Base-by-base conservation (phyloP, 768 basidiomycete species). In the Lepiota brunneoincarnata region DNA sequence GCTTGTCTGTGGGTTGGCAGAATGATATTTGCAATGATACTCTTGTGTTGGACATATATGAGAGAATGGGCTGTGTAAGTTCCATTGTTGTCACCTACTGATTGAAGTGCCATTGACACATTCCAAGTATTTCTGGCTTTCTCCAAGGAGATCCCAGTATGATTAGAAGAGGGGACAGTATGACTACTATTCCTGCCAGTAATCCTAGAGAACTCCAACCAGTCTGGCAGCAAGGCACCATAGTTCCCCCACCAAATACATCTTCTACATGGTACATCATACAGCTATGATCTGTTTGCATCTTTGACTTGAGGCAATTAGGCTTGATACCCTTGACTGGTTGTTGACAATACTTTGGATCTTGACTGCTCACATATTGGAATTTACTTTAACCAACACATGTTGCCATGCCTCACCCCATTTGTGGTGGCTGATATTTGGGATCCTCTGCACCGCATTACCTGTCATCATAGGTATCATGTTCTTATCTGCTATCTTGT, bases 381-480 rank as follows among this genome's bases (percentile, higher is more conserved):
- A 83, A 56, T 93, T 91, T 62, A 87, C 87, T 12, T 87, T 89
- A 7, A 71, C 89, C 21, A 74, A 84, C 57, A 81, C 84, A 12
- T 93, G 91, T 55, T 85, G 91, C n/a, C 69, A 75, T 54, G 74
- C 86, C 0, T 80, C 91, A 12, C 91, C 91, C 7, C 87, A 91
- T 59, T 71, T 93, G 28, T 93, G 91, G 91, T 93, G 89, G 89
- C 80, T 92, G 41, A 82, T 81, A 20, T 91, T 93, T 64, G 86
- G 82, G 34, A 85, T 93, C 59, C 71, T 93, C 12, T 84, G 87
- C 68, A 81, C 88, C 38, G 74, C 93, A 93, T 63, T 61, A 91
- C 87, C 51, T 59, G 92, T 4, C n/a, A n/a, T n/a, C n/a, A 78
- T 93, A 14, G 89, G 72, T 91, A 9, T 83, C 93, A n/a, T n/a